Evolutionary conservation across 192 early-diverging fungal genomes (phyloP), one percentile per base, ranked within the genome.

Genomic region (Powellomyces hirtus): DNA sequence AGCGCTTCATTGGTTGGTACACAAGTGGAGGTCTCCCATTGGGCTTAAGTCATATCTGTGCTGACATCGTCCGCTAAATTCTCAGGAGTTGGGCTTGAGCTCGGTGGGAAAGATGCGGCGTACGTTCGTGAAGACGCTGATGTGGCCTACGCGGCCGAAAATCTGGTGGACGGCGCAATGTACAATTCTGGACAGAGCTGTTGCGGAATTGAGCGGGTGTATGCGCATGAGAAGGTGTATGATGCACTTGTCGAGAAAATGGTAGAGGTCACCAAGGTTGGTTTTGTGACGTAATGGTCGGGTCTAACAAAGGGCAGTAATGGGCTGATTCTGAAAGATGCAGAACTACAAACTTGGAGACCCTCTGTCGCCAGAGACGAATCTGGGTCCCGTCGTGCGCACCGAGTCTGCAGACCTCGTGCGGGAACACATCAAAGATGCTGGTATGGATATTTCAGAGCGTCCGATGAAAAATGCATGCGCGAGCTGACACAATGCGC

Each of bases 81-180:
- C n/a, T 18, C 46, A 24, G 86, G 81, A 6, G 84, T 88, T 24
- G 87, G 84, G 2, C 76, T 94, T 56, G 92, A 94, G 44, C 80
- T 94, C 3, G 92, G 92, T 26, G 92, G 92, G 16, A 94, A 94
- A 69, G 90, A 92, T 73, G 86, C 92, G 10, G 90, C 91, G 16
- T 92, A 92, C 58, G 90, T 94, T 13, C 81, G 88, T 4, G 72
- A 77, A 6, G 90, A 92, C 70, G 82, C 84, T 22, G 86, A 92
- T 64, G 64, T 91, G 26, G 81, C 77, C 49, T 86, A 86, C 60
- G 88, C 91, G 0, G 91, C 86, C 8, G 88, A 89, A 52, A 87
- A 90, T 26, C 66, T 93, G 6, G 83, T 93, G 11, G 91, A 92
- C 62, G 92, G 90, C 18, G 89, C 88, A 4, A 87, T 89, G 66